Base-by-base conservation (phyloP, 805 yeast genomes). In the Hanseniaspora meyeri region DNA sequence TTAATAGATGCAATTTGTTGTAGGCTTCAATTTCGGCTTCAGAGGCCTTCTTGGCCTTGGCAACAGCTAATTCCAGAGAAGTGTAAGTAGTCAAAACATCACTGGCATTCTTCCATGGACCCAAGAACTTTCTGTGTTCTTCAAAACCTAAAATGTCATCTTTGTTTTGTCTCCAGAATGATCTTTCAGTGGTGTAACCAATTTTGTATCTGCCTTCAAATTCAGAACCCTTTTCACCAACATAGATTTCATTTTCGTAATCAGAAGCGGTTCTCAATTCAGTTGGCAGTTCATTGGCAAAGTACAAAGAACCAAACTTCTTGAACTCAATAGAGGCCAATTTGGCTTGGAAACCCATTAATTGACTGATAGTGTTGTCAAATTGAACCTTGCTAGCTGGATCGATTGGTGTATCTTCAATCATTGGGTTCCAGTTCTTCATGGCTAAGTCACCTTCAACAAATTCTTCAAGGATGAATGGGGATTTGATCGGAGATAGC, bases 391-490 rank as follows among this genome's bases (percentile, higher is more conserved):
- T 76, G 31, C 78, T 73, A 20, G 71, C 68, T 27, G 75, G 75
- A 43, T 78, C 76, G 31, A 66, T 65, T 39, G 73, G 70, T 54
- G 77, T 74, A 59, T 85, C 87, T 32, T 74, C 73, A 20, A 77
- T 72, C 67, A 87, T 77, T 17, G 98, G 97, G 61, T 86, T 80
- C 98, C 98, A 91, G 60, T 80, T 73, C 63, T 80, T 85, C 96
- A 93, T 91, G 61, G 91, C 73, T 59, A 86, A 76, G 31, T 82
- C 84, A 51, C 97, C 96, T 51, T 79, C 83, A 58, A 86, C 74
- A 64, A 71, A 80, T 67, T 91, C 96, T 82, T 85, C 79, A 61
- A 91, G 73, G 57, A 87, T 82, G 66, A 82, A 91, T 42, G 96
- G 95, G 36, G 81, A 69, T 52, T 80, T 78, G 37, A 90, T 65